Base-by-base conservation (phyloP, 768 basidiomycete species). In the Lactarius hatsudake region DNA sequence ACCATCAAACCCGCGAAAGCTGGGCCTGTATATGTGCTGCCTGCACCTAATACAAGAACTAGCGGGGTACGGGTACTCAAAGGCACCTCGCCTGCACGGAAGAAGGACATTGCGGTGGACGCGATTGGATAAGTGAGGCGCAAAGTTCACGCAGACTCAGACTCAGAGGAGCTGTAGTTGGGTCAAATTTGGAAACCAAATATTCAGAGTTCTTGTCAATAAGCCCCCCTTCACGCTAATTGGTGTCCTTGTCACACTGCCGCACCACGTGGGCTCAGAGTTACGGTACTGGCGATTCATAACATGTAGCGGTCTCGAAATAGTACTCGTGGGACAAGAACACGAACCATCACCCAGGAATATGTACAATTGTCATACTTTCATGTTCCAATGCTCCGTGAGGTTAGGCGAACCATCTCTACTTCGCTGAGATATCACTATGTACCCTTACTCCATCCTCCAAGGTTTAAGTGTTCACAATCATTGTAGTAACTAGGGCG, bases 31-130 rank as follows among this genome's bases (percentile, higher is more conserved):
- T 68, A 68, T 55, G 13, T 4, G 3, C 26, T 23, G 30, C 5
- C 48, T 32, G 26, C 36, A n/a, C 58, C 70, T 53, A 54, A 17
- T 71, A 71, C 65, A 69, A 60, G 68, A 56, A 71, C 64, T 69
- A 54, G 53, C 36, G 67, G 23, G 54, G 43, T 63, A 59, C 40
- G 57, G 59, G 2, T 63, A 15, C 38, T 15, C 9, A 30, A 2
- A 43, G n/a, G 36, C 36, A 13, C 36, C 17, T 42, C 42, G 12
- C 3, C 28, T 10, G 30, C 28, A 28, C 42, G 36, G 30, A 18
- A 54, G 36, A 51, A 57, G 9, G 1, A 34, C 48, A 51, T n/a
- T n/a, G 12, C 23, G 32, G 43, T 23, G n/a, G 15, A 40, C 2
- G 23, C n/a, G 12, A 48, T 40, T 43, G 32, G 45, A 59, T 23